Conservation (phyloP, 192 early-diverging fungal genomes). For the Diversispora epigaea region DNA sequence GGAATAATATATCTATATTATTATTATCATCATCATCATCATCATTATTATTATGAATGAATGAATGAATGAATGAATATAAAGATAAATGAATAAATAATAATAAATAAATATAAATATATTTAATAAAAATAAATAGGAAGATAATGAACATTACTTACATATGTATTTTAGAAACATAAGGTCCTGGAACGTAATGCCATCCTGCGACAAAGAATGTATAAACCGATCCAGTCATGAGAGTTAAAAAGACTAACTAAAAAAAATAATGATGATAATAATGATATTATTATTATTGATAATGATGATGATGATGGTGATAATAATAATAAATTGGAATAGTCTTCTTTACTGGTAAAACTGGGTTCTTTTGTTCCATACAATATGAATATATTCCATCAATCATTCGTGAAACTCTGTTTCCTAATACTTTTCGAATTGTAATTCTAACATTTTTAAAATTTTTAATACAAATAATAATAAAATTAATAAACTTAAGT, state of each 20-base stretch:
- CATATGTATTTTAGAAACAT: constrained; percentile 37
- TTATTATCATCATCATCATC: background rate
- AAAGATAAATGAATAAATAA: background rate
- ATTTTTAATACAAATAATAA: background rate
- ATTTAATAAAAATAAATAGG: too few species aligned
- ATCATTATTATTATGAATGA: background rate
- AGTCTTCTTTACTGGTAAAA: constrained; percentile 2
- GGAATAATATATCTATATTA: constrained; percentile 44
- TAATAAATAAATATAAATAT: background rate
- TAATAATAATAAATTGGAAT: background rate
- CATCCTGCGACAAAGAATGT: constrained; percentile 34
- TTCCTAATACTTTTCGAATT: background rate
- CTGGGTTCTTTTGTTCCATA: constrained; percentile 23
- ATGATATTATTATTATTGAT: too few species aligned
- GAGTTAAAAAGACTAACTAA: constrained; percentile 38
- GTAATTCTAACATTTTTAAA: background rate
- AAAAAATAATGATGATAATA: too few species aligned
- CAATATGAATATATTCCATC: constrained; percentile 7
- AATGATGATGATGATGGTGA: too few species aligned
- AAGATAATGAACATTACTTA: constrained; percentile 29
- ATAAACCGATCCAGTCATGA: constrained; percentile 32
- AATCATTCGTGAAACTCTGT: background rate
- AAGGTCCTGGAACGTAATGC: constrained; percentile 39
- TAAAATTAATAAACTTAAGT: background rate
- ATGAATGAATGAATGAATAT: background rate